A percentile compares a stretch with the other conserved stretches of the same genome.
Conservation (phyloP, 768 basidiomycete species). For the Phanerochaete sordida region DNA sequence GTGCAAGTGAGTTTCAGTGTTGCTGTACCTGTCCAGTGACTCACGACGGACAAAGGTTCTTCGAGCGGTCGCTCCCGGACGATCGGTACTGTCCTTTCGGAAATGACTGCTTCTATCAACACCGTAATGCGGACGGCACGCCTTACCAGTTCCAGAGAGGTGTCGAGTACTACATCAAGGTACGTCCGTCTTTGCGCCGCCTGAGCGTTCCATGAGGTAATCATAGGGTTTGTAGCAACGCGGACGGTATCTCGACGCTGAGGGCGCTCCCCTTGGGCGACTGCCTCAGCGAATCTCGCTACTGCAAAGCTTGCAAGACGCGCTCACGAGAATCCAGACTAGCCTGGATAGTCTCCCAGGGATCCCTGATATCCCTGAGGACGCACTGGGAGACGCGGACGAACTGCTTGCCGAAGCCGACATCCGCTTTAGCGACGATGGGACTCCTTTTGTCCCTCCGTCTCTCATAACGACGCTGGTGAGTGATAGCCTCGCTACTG, state of each 20-base stretch:
- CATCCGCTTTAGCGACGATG: not conserved
- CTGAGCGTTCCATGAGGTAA: not conserved
- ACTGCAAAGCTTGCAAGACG: not conserved
- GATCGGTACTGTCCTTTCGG: constrained; percentile 74
- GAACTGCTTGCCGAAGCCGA: not conserved
- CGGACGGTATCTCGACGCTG: not conserved
- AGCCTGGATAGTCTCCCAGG: not conserved
- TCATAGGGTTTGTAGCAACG: not conserved
- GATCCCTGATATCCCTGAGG: not conserved
- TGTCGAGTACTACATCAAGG: constrained; percentile 16
- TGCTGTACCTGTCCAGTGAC: not conserved
- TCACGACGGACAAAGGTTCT: constrained; percentile 43
- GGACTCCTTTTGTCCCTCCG: not conserved
- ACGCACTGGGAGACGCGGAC: not conserved
- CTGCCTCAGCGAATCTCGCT: not conserved
- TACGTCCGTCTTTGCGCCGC: not conserved
- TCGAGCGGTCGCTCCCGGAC: constrained; percentile 45
- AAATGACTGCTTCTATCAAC: constrained; percentile 78
- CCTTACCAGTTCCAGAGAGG: constrained; percentile 53
- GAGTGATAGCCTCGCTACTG: not conserved
- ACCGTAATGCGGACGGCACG: constrained; percentile 64
- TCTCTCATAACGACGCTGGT: not conserved
- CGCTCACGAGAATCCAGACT: not conserved
- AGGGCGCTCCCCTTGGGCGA: not conserved
- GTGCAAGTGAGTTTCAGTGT: constrained; percentile 50